phyloP scores from a whole-genome alignment of 1,284 basidiomycete genomes.

The Pholiota adiposa region DNA sequence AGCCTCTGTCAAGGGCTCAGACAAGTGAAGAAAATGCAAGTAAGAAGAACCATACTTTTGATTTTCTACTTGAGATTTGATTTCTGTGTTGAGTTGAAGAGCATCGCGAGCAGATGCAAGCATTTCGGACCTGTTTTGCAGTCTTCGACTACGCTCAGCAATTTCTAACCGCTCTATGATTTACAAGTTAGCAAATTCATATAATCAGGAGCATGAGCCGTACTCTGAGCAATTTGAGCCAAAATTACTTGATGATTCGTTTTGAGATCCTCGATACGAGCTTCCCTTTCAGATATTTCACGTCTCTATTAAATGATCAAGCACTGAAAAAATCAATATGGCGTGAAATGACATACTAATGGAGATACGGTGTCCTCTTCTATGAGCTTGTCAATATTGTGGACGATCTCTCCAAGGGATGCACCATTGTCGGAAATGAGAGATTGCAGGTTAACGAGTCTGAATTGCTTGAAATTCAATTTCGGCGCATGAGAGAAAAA shows the following conservation, averaged over 20 bases:
- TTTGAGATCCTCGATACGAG: slow-evolving; percentile 51
- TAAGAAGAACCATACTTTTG: slow-evolving; percentile 40
- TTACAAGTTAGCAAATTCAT: slow-evolving; percentile 4
- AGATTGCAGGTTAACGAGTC: slow-evolving; percentile 72
- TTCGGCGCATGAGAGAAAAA: slow-evolving; percentile 7
- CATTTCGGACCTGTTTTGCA: slow-evolving; percentile 33
- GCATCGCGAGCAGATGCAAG: slow-evolving; percentile 48
- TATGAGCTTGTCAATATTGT: slow-evolving; percentile 57
- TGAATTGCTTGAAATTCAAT: slow-evolving; percentile 33
- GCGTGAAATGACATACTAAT: slow-evolving; percentile 45
- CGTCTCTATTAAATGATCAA: slow-evolving; percentile 48
- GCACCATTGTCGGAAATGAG: slow-evolving; percentile 69
- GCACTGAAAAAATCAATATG: slow-evolving; percentile 9
- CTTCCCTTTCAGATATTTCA: slow-evolving; percentile 64
- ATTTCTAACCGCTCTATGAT: slow-evolving; percentile 48
- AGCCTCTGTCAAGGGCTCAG: slow-evolving; percentile 41
- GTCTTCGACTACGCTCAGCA: slow-evolving; percentile 18
- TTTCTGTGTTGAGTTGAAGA: slow-evolving; percentile 32
- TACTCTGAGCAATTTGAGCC: slow-evolving; percentile 51
- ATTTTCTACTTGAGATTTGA: slow-evolving; percentile 41
- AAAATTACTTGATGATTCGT: slow-evolving; percentile 43
- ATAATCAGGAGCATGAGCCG: slow-evolving; percentile 28
- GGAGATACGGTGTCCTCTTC: slow-evolving; percentile 44
- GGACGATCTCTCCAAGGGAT: slow-evolving; percentile 58
- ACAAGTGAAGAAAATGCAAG: slow-evolving; percentile 1